A percentile compares a stretch with the other conserved stretches of the same genome.
phyloP scores from a whole-genome alignment of 768 basidiomycete species.

The Mycena chlorophos region DNA sequence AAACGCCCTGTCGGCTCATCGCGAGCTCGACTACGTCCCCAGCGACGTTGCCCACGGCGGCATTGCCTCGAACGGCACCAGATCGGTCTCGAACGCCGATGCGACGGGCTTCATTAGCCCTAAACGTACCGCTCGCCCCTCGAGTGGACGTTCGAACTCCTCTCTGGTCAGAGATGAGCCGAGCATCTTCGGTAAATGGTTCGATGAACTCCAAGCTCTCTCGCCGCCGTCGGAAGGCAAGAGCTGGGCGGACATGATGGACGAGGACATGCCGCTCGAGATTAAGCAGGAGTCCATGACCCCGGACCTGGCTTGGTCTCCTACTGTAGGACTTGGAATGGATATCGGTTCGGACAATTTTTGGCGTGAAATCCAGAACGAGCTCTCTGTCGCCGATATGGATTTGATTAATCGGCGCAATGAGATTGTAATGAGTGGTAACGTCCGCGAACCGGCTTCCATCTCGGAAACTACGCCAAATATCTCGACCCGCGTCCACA shows the following conservation, averaged over 20 bases:
- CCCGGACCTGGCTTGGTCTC: background rate
- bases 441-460: background rate
- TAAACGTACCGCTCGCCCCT: background rate
- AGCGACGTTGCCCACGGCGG: background rate
- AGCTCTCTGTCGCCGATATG: background rate
- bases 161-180: background rate
- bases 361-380: background rate
- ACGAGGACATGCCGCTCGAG: background rate
- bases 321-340: background rate
- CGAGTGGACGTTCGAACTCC: background rate
- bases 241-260: slow-evolving; percentile 3
- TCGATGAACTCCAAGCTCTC: background rate
- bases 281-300: background rate
- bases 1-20: background rate
- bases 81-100: background rate
- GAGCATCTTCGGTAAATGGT: background rate
- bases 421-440: background rate
- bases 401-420: background rate
- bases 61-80: background rate
- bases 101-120: background rate
- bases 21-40: no score
- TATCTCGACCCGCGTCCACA: background rate
- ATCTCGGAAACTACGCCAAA: background rate
- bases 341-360: slow-evolving; percentile 5
- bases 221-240: background rate